A percentile compares a stretch with the other conserved stretches of the same genome.
phyloP scores from a whole-genome alignment of 2,329 filamentous ascomycete genomes.

The Hypoxylon sp. region DNA sequence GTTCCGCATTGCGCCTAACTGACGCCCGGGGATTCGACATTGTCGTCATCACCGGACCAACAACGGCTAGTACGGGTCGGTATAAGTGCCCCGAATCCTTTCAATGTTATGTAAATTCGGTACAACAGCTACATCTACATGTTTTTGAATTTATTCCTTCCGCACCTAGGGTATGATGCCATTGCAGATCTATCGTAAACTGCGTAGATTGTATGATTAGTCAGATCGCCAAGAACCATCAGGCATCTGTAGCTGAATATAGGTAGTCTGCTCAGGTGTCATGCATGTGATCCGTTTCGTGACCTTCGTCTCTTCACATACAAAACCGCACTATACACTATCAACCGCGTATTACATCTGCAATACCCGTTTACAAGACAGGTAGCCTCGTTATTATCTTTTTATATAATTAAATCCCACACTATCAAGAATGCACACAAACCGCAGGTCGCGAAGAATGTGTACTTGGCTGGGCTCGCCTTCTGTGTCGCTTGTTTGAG shows the following conservation, averaged over 20 bases:
- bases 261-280: not conserved
- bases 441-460: slow-evolving; percentile 84
- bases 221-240: slow-evolving; percentile 5
- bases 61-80: slow-evolving; percentile 26
- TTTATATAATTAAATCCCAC: slow-evolving; percentile 79
- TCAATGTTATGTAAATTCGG: slow-evolving; percentile 19
- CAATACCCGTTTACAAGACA: slow-evolving; percentile 10
- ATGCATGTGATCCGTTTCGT: slow-evolving; percentile 29
- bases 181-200: not conserved
- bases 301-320: slow-evolving; percentile 28
- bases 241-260: slow-evolving; percentile 1
- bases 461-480: slow-evolving; percentile 80
- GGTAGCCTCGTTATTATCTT: not conserved
- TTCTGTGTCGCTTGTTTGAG: slow-evolving; percentile 84
- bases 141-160: slow-evolving; percentile 4
- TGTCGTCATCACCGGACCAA: slow-evolving; percentile 32
- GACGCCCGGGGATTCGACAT: slow-evolving; percentile 1
- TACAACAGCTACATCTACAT: slow-evolving; percentile 12
- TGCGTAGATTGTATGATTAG: not conserved
- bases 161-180: slow-evolving; percentile 8
- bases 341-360: not conserved
- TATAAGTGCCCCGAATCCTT: slow-evolving; percentile 28
- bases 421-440: slow-evolving; percentile 81
- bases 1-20: slow-evolving; percentile 14
- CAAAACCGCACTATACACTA: slow-evolving; percentile 17